Conservation (phyloP, 2,329 filamentous ascomycete species). For the Venturia asperata region DNA sequence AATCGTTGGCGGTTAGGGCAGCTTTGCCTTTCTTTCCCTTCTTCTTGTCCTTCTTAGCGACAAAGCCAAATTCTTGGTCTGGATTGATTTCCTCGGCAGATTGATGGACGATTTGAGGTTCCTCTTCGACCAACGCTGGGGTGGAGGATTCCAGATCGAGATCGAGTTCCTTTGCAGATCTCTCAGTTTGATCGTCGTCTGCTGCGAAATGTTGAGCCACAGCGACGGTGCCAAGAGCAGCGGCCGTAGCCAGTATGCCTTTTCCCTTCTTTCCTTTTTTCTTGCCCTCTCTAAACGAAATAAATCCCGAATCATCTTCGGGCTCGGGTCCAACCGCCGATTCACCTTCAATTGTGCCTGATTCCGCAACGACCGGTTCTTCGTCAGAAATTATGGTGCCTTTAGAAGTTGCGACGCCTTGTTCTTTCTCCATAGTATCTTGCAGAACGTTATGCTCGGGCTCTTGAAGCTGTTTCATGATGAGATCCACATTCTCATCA, state of each 20-base stretch:
- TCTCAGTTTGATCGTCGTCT: not conserved
- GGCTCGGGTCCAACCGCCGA: not conserved
- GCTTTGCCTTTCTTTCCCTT: constrained; percentile 15
- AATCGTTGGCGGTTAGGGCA: not conserved
- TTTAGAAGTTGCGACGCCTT: not conserved
- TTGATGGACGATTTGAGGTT: not conserved
- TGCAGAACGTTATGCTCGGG: not conserved
- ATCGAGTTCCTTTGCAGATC: not conserved
- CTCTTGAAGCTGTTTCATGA: not conserved
- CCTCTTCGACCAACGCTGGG: not conserved
- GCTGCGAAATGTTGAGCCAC: not conserved
- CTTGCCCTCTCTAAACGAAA: not conserved
- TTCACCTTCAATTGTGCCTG: not conserved
- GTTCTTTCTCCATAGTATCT: not conserved
- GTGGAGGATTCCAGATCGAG: not conserved
- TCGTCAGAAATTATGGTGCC: not conserved
- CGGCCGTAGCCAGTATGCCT: not conserved
- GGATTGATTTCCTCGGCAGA: not conserved
- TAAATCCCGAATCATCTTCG: constrained; percentile 6
- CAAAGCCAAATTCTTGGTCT: constrained; percentile 13
- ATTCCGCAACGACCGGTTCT: not conserved
- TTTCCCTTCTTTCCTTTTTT: constrained; percentile 16
- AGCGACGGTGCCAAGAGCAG: not conserved
- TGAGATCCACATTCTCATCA: not conserved
- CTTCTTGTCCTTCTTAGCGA: constrained; percentile 14